Evolutionary conservation across 345 rosid species (phyloP).

Genomic region (Eucalyptus regnans): DNA sequence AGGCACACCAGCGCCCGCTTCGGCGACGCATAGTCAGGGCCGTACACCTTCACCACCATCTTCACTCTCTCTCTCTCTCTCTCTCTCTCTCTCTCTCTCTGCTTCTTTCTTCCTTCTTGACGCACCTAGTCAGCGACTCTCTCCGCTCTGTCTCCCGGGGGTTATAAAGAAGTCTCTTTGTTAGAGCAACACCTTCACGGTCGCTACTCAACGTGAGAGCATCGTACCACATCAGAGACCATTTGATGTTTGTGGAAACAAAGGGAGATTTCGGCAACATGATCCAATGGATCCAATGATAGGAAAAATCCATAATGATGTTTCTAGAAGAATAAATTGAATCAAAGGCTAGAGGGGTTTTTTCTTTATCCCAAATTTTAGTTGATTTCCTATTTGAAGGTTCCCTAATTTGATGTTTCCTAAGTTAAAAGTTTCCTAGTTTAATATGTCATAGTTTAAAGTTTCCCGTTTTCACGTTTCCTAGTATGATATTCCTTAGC

Average conservation of each 20-base stretch:
- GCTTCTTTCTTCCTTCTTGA: neutral
- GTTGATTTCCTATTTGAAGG: neutral
- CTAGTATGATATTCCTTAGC: neutral
- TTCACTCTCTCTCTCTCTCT: neutral
- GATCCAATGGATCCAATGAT: neutral
- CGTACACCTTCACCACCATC: constrained; percentile 62
- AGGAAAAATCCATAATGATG: neutral
- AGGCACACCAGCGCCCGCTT: constrained; percentile 38
- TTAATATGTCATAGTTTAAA: too few relatives aligned
- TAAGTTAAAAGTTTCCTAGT: too few relatives aligned
- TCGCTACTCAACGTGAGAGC: neutral
- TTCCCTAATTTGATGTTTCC: neutral
- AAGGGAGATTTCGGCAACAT: neutral
- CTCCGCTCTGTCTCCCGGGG: neutral
- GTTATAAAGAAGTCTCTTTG: neutral
- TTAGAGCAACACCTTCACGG: neutral
- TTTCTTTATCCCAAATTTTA: neutral
- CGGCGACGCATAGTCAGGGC: constrained; percentile 36
- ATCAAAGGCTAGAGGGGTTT: neutral
- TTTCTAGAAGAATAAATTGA: too few relatives aligned
- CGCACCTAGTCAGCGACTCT: neutral
- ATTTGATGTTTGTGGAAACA: neutral
- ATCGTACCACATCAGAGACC: neutral
- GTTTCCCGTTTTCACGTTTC: neutral
- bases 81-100: neutral